phyloP scores from a whole-genome alignment of 805 yeast species.

The Teunomyces funiuensis region DNA sequence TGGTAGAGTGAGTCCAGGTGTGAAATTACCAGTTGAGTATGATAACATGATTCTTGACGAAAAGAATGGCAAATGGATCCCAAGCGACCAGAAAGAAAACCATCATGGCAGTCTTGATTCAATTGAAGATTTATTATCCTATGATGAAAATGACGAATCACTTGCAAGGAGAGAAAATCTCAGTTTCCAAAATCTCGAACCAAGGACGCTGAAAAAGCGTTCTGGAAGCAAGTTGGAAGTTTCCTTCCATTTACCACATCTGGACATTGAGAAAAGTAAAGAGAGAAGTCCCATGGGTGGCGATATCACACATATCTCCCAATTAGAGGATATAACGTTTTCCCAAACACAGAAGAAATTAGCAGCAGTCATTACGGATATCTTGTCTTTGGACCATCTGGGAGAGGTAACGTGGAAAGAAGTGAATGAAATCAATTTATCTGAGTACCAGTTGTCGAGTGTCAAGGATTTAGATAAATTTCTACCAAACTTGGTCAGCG shows the following conservation, averaged over 20 bases:
- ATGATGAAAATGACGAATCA: constrained; percentile 10
- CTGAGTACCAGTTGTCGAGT: constrained; percentile 34
- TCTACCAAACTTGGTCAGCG: constrained; percentile 41
- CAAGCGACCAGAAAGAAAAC: constrained; percentile 23
- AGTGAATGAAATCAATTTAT: constrained; percentile 36
- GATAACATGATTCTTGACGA: constrained; percentile 27
- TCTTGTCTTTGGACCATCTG: constrained; percentile 33
- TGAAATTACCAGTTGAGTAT: constrained; percentile 32
- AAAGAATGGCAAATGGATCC: constrained; percentile 21
- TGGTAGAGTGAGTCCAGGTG: constrained; percentile 38
- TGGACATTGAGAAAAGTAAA: constrained; percentile 13
- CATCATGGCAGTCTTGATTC: constrained; percentile 32
- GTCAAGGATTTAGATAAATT: constrained; percentile 44
- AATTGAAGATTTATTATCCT: constrained; percentile 35
- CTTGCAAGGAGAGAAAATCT: constrained; percentile 5
- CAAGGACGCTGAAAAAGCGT: constrained; percentile 7
- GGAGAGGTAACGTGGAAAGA: constrained; percentile 43
- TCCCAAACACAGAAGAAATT: constrained; percentile 45
- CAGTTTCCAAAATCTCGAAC: neutral
- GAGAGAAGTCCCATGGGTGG: constrained; percentile 15
- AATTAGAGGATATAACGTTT: constrained; percentile 46
- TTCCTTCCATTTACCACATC: constrained; percentile 40
- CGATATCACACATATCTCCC: constrained; percentile 45
- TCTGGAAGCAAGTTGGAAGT: constrained; percentile 32
- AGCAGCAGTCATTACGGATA: constrained; percentile 47